Conservation (phyloP, 306 rosid genomes). For the Vigna nakashimae region DNA sequence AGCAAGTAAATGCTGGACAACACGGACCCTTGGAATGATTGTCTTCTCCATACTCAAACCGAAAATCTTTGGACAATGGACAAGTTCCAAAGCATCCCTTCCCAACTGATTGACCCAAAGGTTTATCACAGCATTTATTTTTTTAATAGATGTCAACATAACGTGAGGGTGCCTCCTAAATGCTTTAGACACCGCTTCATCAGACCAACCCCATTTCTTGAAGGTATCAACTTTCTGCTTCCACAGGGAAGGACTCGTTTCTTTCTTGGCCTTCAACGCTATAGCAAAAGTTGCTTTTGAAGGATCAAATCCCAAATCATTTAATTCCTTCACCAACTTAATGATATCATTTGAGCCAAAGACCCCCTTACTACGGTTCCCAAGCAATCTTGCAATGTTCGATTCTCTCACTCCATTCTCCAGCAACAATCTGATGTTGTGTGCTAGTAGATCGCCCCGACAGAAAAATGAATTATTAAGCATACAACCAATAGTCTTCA, state of each 20-base stretch:
- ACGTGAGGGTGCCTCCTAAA: conserved; percentile 48
- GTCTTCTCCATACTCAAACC: conserved; percentile 56
- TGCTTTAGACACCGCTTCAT: conserved; percentile 23
- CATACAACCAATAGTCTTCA: not conserved
- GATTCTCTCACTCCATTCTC: not conserved
- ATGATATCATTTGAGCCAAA: not conserved
- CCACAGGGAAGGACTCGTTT: conserved; percentile 42
- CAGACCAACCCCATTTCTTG: conserved; percentile 68
- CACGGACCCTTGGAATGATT: conserved; percentile 56
- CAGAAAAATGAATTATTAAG: not conserved
- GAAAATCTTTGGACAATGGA: not conserved
- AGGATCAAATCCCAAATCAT: conserved; percentile 7
- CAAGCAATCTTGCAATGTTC: not conserved
- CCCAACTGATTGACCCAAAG: conserved; percentile 53
- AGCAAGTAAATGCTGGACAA: conserved; percentile 38
- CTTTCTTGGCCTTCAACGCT: conserved; percentile 42
- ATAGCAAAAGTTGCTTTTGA: not conserved
- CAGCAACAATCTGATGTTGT: not conserved
- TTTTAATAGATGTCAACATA: conserved; percentile 49
- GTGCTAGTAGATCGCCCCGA: not conserved
- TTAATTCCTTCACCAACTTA: not conserved
- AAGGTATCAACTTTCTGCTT: conserved; percentile 53
- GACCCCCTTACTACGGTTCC: not conserved
- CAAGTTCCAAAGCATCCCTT: conserved; percentile 38
- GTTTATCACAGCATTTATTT: conserved; percentile 53